Evolutionary conservation across 2,329 filamentous ascomycete species (phyloP).

Genomic region (Scleromitrula shiraiana): DNA sequence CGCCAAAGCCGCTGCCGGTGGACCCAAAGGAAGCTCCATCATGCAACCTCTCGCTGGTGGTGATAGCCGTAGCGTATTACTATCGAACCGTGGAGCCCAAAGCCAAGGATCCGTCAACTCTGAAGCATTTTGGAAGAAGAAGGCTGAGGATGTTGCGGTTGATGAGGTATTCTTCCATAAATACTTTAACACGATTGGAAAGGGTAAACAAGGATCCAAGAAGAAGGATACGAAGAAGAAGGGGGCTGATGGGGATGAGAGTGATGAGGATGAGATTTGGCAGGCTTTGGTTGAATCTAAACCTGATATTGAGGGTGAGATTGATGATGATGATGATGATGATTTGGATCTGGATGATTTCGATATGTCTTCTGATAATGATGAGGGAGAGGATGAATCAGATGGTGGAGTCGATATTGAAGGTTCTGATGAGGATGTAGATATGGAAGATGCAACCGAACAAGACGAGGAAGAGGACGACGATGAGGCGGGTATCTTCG

Average conservation of each 20-base stretch:
- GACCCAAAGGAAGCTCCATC: slow-evolving; percentile 73
- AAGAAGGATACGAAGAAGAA: slow-evolving; percentile 47
- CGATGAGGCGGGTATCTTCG: slow-evolving; percentile 24
- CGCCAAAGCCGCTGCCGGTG: slow-evolving; percentile 59
- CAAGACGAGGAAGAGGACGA: no score
- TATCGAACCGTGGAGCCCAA: slow-evolving; percentile 39
- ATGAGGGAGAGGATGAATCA: slow-evolving; percentile 41
- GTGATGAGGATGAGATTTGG: slow-evolving; percentile 76
- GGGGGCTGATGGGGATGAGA: slow-evolving; percentile 39
- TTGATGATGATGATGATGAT: slow-evolving; percentile 49
- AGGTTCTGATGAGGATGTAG: slow-evolving; percentile 34
- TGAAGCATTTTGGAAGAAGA: slow-evolving; percentile 85
- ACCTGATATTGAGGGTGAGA: slow-evolving; percentile 64
- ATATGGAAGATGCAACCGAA: slow-evolving; percentile 18
- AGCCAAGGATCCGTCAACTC: slow-evolving; percentile 67
- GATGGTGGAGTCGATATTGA: slow-evolving; percentile 38
- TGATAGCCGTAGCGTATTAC: slow-evolving; percentile 51
- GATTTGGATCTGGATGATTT: slow-evolving; percentile 43
- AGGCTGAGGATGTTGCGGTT: slow-evolving; percentile 74
- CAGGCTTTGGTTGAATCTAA: slow-evolving; percentile 76
- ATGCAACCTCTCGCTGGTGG: slow-evolving; percentile 84
- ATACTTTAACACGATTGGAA: slow-evolving; percentile 77
- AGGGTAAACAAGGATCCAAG: slow-evolving; percentile 45
- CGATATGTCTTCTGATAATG: slow-evolving; percentile 40
- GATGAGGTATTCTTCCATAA: slow-evolving; percentile 98